Conservation (phyloP, 805 yeast genomes). For the Monosporozyma aerobia region DNA sequence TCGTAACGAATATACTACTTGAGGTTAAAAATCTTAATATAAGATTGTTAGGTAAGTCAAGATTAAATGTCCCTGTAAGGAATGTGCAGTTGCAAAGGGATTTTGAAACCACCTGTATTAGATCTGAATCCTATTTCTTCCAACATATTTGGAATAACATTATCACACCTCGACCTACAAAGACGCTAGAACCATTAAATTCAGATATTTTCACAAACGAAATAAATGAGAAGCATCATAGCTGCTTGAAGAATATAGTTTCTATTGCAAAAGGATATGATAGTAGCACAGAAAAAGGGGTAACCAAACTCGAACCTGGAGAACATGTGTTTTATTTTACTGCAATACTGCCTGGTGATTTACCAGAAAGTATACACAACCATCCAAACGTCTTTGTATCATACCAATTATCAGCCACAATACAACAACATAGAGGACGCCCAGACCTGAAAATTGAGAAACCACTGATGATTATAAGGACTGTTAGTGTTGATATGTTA, state of each 20-base stretch:
- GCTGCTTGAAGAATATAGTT: slow-evolving; percentile 10
- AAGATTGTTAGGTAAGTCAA: slow-evolving; percentile 56
- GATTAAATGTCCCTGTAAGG: slow-evolving; percentile 46
- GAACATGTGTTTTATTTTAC: slow-evolving; percentile 88
- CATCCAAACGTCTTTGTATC: slow-evolving; percentile 67
- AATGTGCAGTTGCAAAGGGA: not conserved
- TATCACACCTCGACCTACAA: not conserved
- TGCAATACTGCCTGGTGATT: slow-evolving; percentile 71
- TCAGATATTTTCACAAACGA: not conserved
- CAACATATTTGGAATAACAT: slow-evolving; percentile 67
- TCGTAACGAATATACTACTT: slow-evolving; percentile 69
- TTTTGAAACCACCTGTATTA: slow-evolving; percentile 8
- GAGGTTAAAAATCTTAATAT: slow-evolving; percentile 55
- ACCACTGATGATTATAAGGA: slow-evolving; percentile 73
- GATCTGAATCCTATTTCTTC: slow-evolving; percentile 53
- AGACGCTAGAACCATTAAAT: not conserved
- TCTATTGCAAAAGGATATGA: slow-evolving; percentile 24
- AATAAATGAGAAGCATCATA: not conserved
- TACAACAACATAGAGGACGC: slow-evolving; percentile 76
- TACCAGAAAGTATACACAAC: slow-evolving; percentile 86
- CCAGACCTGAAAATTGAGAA: slow-evolving; percentile 56
- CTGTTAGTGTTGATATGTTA: slow-evolving; percentile 76
- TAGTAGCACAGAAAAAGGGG: not conserved
- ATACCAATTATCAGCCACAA: slow-evolving; percentile 65
- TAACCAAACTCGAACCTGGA: slow-evolving; percentile 44